A percentile compares a stretch with the other conserved stretches of the same genome.
Evolutionary conservation across 176 grass and related monocot genomes (phyloP).

Genomic region (Eleusine coracana): DNA sequence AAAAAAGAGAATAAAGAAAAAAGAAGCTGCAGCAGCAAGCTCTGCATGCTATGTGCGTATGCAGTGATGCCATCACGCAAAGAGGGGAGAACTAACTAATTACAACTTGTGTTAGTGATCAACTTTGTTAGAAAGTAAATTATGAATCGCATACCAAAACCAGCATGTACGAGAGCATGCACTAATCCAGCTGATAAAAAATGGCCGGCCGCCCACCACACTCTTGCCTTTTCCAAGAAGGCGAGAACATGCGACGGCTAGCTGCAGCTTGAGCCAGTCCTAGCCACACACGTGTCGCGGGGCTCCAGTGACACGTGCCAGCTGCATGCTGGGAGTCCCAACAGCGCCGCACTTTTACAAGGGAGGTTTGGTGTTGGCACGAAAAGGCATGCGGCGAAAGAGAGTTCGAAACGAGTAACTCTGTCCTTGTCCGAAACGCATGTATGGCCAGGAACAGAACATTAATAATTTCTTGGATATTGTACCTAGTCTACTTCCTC

Average conservation of each 20-base stretch:
- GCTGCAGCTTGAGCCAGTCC: background rate
- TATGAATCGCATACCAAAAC: background rate
- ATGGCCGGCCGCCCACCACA: background rate
- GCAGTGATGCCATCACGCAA: conserved; percentile 45
- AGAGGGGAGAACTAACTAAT: background rate
- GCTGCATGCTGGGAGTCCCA: background rate
- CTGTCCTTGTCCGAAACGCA: too few species aligned
- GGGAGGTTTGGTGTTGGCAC: background rate
- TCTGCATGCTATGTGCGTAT: conserved; percentile 20
- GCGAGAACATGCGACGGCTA: background rate
- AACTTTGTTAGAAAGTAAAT: background rate
- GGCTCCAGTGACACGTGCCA: background rate
- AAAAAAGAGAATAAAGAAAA: background rate
- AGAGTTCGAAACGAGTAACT: background rate
- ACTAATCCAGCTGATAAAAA: background rate
- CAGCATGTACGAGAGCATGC: background rate
- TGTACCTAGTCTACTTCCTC: too few species aligned
- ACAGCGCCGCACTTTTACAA: background rate
- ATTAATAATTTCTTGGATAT: too few species aligned
- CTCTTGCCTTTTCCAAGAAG: background rate
- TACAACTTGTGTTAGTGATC: background rate
- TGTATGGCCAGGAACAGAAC: too few species aligned
- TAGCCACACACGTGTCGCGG: background rate
- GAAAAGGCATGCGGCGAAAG: too few species aligned
- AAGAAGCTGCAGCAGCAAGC: background rate